Evolutionary conservation across 1,139 yeast species (phyloP).

Genomic region (Hemisphaericaspora lyxosophila): DNA sequence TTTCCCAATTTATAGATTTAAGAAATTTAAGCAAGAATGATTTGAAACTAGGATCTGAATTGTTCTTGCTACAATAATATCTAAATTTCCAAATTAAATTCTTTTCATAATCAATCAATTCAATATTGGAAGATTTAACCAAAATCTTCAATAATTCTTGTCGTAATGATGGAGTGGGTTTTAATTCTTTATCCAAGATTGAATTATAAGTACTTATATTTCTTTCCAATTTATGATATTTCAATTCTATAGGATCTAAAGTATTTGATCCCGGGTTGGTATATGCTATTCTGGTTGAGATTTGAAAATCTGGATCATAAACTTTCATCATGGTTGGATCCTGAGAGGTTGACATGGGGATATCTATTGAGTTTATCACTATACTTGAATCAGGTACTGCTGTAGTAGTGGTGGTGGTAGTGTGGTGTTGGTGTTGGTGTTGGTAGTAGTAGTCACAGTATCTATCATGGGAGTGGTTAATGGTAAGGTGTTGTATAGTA

Average conservation of each 20-base stretch:
- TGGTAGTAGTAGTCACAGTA: conserved; percentile 4
- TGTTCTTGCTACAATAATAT: conserved; percentile 74
- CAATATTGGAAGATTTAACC: conserved; percentile 79
- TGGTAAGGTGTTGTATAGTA: conserved; percentile 23
- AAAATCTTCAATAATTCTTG: conserved; percentile 70
- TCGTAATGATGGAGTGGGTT: conserved; percentile 83
- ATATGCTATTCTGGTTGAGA: conserved; percentile 11
- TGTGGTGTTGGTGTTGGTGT: conserved; percentile 1
- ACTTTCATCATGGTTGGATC: conserved; percentile 20
- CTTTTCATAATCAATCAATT: conserved; percentile 78
- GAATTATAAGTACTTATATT: conserved; percentile 65
- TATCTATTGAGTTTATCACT: conserved; percentile 37
- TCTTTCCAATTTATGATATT: conserved; percentile 81
- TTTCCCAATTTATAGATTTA: conserved; percentile 87
- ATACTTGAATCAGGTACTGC: conserved; percentile 21
- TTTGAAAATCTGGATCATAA: conserved; percentile 42
- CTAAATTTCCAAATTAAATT: conserved; percentile 90
- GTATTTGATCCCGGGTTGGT: conserved; percentile 18
- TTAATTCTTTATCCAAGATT: conserved; percentile 76
- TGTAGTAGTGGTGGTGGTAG: conserved; percentile 5
- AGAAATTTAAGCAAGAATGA: conserved; percentile 81
- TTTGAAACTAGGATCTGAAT: conserved; percentile 24
- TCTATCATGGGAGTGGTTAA: conserved; percentile 6
- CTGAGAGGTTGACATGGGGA: conserved; percentile 23
- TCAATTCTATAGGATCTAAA: conserved; percentile 80